Base-by-base conservation (phyloP, 768 basidiomycete genomes). In the Tephrocybe rancida region DNA sequence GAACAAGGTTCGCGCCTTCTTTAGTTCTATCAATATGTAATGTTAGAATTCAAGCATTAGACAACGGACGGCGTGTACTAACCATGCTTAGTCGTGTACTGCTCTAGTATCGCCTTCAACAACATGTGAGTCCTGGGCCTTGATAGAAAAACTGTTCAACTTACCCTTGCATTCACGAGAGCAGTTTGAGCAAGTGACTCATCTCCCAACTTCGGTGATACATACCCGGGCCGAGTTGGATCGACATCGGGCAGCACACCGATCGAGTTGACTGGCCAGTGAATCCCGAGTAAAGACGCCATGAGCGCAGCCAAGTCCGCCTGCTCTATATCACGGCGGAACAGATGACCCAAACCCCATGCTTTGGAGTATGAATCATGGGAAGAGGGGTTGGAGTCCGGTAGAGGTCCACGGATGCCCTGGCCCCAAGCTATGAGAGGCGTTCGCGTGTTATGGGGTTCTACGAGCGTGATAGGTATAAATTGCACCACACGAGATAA, bases 381-480 rank as follows among this genome's bases (percentile, higher is more conserved):
- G 0, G 87, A 87, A 2, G 87, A 81, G 1, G 81, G 73, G 2
- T 60, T 59, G 5, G 71, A 70, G 55, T 87, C 82, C 10, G 79
- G 79, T 0, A 87, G 58, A n/a, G 90, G 89, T 0, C 82, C 80
- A 11, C 90, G 82, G 34, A 93, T 70, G 6, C 91, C 91, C 30
- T 82, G 76, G 0, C 92, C 92, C 92, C 92, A 95, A 1, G 81
- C 84, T 19, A 95, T 76, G 5, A 92, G 76, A 16, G 92, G 92
- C 1, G 92, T 95, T 39, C 90, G 82, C 5, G 92, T 93, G 61
- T 88, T 92, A 64, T 94, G 92, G 0, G 92, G 92, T 62, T 93
- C 90, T 92, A n/a, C n/a, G 53, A 35, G 38, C 24, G 24, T n/a
- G 24, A 5, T 21, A 44, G 30, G 54, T 49, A 42, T 22, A 44